Conservation (phyloP, 179 eudicot genomes). For the Amaranthus tricolor region DNA sequence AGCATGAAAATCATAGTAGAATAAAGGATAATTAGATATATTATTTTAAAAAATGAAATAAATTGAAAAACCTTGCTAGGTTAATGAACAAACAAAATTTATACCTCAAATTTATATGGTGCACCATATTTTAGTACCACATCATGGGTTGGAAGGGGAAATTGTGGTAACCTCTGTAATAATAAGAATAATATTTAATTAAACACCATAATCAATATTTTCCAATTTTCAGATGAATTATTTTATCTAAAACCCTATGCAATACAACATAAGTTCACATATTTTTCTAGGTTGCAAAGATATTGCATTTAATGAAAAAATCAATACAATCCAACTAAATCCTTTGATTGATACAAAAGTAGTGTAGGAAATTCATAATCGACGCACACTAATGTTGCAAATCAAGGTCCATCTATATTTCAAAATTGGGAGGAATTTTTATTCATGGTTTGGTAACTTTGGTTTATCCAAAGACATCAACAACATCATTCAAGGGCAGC, state of each 20-base stretch:
- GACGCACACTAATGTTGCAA: not conserved
- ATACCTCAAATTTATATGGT: slow-evolving; percentile 52
- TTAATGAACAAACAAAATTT: slow-evolving; percentile 3
- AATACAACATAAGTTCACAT: not conserved
- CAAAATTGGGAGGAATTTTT: too few relatives aligned
- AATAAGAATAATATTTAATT: slow-evolving; percentile 1
- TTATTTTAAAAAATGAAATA: not conserved
- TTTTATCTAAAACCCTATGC: not conserved
- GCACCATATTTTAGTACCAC: slow-evolving; percentile 42
- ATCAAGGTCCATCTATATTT: too few relatives aligned
- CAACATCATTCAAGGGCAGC: too few relatives aligned
- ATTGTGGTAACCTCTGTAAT: slow-evolving; percentile 47
- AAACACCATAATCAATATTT: not conserved
- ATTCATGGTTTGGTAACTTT: too few relatives aligned
- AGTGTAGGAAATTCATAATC: not conserved
- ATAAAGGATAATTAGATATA: not conserved
- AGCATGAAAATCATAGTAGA: slow-evolving; percentile 3
- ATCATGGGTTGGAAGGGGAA: slow-evolving; percentile 61
- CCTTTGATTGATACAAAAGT: not conserved
- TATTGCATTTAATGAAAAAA: not conserved
- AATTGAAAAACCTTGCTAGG: slow-evolving; percentile 4
- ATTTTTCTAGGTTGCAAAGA: not conserved
- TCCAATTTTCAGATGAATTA: not conserved
- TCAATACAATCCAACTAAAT: not conserved
- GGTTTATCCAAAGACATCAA: too few relatives aligned